Base-by-base conservation (phyloP, 2,329 filamentous ascomycete species). In the Bisporella sp. region DNA sequence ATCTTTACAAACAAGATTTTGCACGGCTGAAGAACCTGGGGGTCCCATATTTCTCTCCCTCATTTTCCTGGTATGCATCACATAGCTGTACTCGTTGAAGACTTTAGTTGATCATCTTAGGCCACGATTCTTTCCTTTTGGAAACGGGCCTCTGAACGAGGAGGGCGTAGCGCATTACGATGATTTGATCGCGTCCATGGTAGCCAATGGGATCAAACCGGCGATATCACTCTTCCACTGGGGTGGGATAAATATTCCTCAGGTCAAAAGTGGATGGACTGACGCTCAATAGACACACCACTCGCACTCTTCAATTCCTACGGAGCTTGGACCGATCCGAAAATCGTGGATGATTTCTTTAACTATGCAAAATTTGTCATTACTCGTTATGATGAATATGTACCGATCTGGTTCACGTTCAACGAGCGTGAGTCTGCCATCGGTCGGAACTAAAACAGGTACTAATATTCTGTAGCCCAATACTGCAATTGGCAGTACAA, bases 1-100 rank as follows among this genome's bases (percentile, higher is more conserved):
- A 76, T 53, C 62, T 76, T 6, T 79, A 78, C 57, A 78, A 78
- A 60, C 76, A 78, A 62, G 74, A 79, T 41, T 77, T 79, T 41
- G 74, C 73, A 51, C 69, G 75, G 0, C 66, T 79, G 6, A 75
- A 75, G 1, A 68, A 72, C 3, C 69, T 79, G 62, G 76, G 76
- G 0, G 69, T 76, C 6, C 72, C 76, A 45, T 78, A 76, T 59
- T 72, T 73, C 3, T 78, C 64, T 4, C 60, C 62, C 0, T 65
- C 63, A 12, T 63, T 67, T 33, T 63, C 62, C 9, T 68, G 64
- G 62, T 60, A 41, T 37, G 48, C 46, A 62, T 5, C 56, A 61
- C 2, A 21, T 35, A 11, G 11, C 8, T 58, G 68, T 45, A 63
- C 62, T 0, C 58, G 21, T 21, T 21, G 21, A 21, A 21, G 21